Percentiles rank a stretch among this genome's conserved stretches.
These are phyloP conservation scores for Backusella morwellensis DNA, from an alignment of 192 early-diverging fungal species.

Conservation along the genomic window DNA sequence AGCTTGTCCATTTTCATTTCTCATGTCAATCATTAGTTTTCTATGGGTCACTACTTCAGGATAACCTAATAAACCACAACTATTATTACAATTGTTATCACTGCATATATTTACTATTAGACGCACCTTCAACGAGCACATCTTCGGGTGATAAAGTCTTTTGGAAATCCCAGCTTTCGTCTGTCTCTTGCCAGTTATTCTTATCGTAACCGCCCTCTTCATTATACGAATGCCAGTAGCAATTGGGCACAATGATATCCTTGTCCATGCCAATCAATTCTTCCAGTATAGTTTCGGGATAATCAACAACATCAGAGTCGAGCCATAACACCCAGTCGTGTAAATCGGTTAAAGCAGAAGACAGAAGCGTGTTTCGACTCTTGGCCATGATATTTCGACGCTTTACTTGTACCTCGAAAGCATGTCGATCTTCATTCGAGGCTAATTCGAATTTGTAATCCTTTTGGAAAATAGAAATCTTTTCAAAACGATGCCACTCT, in stretches of 20 bases:
- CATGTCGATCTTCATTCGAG: conserved; percentile 54
- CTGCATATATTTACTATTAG: background rate
- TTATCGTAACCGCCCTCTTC: conserved; percentile 60
- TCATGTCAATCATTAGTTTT: conserved; percentile 43
- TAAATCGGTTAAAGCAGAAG: conserved; percentile 53
- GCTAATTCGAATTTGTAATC: conserved; percentile 49
- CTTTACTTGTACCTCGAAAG: conserved; percentile 52
- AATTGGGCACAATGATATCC: conserved; percentile 66
- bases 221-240: conserved; percentile 41
- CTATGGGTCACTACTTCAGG: conserved; percentile 39
- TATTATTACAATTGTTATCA: background rate
- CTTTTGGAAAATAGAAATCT: conserved; percentile 60
- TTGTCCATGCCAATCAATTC: conserved; percentile 63
- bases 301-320: conserved; percentile 69
- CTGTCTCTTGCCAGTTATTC: conserved; percentile 70
- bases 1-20: conserved; percentile 15
- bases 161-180: conserved; percentile 48
- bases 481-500: conserved; percentile 45
- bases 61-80: conserved; percentile 37
- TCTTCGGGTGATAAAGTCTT: conserved; percentile 30
- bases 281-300: conserved; percentile 54
- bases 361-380: conserved; percentile 61
- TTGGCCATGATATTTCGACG: conserved; percentile 61
- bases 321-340: conserved; percentile 72
- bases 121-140: conserved; percentile 51